Evolutionary conservation across 2,329 filamentous ascomycete genomes (phyloP), one percentile per base, ranked within the genome.

Genomic region (Anthostomella pinea): DNA sequence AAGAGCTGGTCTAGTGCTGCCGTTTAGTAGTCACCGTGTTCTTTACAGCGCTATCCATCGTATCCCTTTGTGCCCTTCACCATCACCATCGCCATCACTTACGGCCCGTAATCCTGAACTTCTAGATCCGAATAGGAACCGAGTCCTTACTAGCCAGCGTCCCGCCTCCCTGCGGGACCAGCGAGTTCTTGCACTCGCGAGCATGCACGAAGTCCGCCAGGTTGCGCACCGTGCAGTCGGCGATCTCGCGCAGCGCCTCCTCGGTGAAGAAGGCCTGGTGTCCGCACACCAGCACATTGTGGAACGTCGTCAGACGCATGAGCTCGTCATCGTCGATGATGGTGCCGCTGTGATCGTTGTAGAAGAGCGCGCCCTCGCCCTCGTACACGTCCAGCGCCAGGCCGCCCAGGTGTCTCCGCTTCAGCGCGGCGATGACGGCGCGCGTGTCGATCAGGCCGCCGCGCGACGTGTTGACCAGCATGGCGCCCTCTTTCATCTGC

Each of bases 251-350:
- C 31, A 85, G 60, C 1, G 81, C 81, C 60, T 85, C 80, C 21
- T 73, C 64, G 5, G 81, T 85, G 50, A 85, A 81, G 62, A 85
- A 85, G 2, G 77, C 81, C 64, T 85, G 81, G 49, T 85, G 81
- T 0, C 81, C 80, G 45, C 74, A 81, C 41, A 85, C 64, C 28
- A 85, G 57, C 3, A 83, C 81, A 45, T 85, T 85, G 41, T 73
- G 81, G 50, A 85, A 85, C 1, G 79, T 83, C 61, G 81, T 76
- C 44, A 85, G 60, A 5, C 81, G 72, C 72, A 80, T 81, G 28
- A 85, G 64, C 38, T 74, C 67, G 49, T 85, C 80, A 52, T 85
- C 81, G 31, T 83, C 67, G 45, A 84, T 81, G 49, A 84, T 79
- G 44, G 80, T 71, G 10, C 66, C 70, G 5, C 77, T 81, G 51